Evolutionary conservation across 164 flowering plant species (phyloP), one percentile per base, ranked within the genome.

Genomic region (Berberis vulgaris): DNA sequence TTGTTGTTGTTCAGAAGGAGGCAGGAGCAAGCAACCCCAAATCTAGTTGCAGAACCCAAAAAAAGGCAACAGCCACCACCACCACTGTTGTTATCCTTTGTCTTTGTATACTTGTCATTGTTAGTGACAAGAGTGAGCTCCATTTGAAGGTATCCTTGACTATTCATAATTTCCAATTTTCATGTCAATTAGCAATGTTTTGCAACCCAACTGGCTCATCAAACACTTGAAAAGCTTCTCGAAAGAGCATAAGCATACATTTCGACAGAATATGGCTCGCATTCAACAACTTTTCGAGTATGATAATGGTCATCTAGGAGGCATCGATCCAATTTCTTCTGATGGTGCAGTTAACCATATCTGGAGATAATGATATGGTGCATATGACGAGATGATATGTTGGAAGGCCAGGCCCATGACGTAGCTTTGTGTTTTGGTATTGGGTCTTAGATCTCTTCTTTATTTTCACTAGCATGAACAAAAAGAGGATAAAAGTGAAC

Each of bases 91-190:
- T 97, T 72, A 77, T 93, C 46, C 85, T 80, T 62, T 88, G 94
- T 75, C 96, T 90, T 10, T 93, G 98, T 71, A 90, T 93, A 61
- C 98, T 97, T 2, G 96, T 93, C 42, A 81, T 93, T 63, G 87
- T 93, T 13, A 93, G 98, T 56, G 97, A 93, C 74, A 69, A 77
- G 57, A 84, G 90, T 26, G 98, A 86, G 80, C 95, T 93, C 26
- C 98, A 38, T 93, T 88, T 69, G 98, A 93, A 82, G 98, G 96
- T 13, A 82, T 83, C 70, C 64, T 93, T 42, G 92, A 90, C 68
- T 93, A 88, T 62, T 76, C 84, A 41, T 81, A 82, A 56, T 90
- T 93, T 63, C 85, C 97, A 1, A 79, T 90, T 54, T 90, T 93
- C 71, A 87, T 90, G 42, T 75, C 97, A 38, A 84, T 80, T 45